A percentile compares a stretch with the other conserved stretches of the same genome.
phyloP scores from a whole-genome alignment of 257 asterid genomes.

The Ophiorrhiza pumila region DNA sequence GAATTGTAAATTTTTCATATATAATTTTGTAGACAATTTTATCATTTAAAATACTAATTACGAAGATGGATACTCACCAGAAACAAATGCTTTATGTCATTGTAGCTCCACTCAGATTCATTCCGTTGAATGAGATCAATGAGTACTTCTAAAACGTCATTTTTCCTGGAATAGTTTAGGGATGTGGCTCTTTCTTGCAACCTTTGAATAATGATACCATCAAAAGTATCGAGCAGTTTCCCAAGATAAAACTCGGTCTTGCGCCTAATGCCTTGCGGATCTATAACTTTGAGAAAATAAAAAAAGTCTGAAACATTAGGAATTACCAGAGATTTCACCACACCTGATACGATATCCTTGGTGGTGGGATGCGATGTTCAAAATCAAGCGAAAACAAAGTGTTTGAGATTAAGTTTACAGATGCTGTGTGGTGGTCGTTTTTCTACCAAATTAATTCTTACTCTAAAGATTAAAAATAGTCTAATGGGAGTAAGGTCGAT shows the following conservation, averaged over 20 bases:
- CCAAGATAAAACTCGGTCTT: not conserved
- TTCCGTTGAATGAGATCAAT: not conserved
- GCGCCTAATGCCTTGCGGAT: slow-evolving; percentile 16
- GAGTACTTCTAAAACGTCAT: slow-evolving; percentile 2
- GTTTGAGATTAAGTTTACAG: not conserved
- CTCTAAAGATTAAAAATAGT: too few species aligned
- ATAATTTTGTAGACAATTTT: too few species aligned
- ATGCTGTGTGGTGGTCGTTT: too few species aligned
- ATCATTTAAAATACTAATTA: too few species aligned
- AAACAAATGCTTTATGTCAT: not conserved
- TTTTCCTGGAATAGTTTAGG: not conserved
- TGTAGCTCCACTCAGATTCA: not conserved
- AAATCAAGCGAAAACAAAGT: not conserved
- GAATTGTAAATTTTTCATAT: too few species aligned
- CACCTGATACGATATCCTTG: not conserved
- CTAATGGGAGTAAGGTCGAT: too few species aligned
- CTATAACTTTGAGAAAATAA: slow-evolving; percentile 4
- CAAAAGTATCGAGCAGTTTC: not conserved
- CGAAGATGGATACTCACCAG: not conserved
- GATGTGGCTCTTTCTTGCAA: not conserved
- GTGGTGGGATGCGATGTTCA: not conserved
- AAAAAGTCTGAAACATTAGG: slow-evolving; percentile 12
- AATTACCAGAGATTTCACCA: not conserved
- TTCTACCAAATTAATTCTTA: too few species aligned
- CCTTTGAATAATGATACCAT: not conserved